Evolutionary conservation across 2,329 filamentous ascomycete genomes (phyloP), one percentile per base, ranked within the genome.

Genomic region (Tetracladium maxilliforme): DNA sequence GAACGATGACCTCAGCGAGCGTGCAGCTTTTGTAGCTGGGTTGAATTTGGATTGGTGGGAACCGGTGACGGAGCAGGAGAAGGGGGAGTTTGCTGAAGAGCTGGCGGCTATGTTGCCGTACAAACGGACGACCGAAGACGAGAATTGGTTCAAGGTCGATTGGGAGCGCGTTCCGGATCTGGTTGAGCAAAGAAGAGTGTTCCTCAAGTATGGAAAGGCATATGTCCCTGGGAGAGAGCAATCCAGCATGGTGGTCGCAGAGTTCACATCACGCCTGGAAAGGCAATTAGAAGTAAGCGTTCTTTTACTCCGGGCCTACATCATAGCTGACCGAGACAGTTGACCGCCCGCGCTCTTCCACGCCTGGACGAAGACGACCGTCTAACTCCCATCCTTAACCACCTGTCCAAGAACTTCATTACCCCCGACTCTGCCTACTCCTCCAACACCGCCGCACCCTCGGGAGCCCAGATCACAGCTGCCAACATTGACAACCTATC

Each of bases 351-450:
- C 27, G 84, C 84, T 1, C 63, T 95, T 4, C 90, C 90, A 1
- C 75, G 86, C 8, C 69, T 98, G 18, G 90, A 98, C 45, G 90
- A 98, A 58, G 90, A 98, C 48, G 87, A 95, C 48, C 79, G 90
- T 22, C 67, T 98, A 10, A 66, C 69, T 1, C 76, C 76, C 1
- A 80, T 82, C 33, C 56, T 82, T 16, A 63, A 69, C 21, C 75
- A 98, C 44, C 67, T 98, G n/a, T 90, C 83, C 31, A 87, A 92
- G 49, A 93, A 87, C 47, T 98, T 98, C 50, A 77, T 82, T 37
- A 84, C 87, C 0, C 90, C 90, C 2, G 87, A 94, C 43, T 73
- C 83, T 6, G 70, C 72, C 9, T 93, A 92, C 55, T 67, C 68
- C 5, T 68, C 69, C 37, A 64, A 70, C 13, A 63, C 72, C 30